phyloP scores from a whole-genome alignment of 129 eudicot species.

The Tanacetum coccineum region DNA sequence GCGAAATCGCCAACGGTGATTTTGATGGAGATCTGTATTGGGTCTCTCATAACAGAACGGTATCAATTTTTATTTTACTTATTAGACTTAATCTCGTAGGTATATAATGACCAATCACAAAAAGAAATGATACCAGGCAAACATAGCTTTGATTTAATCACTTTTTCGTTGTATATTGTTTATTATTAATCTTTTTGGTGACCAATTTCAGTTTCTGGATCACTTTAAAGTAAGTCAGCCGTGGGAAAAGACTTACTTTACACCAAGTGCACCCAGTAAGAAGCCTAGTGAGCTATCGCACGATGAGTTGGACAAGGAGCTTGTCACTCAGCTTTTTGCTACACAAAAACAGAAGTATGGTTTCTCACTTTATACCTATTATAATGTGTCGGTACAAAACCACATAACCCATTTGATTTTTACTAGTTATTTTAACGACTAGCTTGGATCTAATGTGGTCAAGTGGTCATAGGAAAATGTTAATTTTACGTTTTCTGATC shows the following conservation, averaged over 20 bases:
- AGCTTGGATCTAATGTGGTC: no score
- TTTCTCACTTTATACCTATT: constrained; percentile 1
- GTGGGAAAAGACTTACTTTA: constrained; percentile 43
- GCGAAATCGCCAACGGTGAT: constrained; percentile 83
- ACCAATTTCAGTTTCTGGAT: constrained; percentile 50
- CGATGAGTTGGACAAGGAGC: constrained; percentile 53
- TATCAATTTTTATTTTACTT: no score
- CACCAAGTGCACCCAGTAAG: constrained; percentile 28
- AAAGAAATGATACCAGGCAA: neutral
- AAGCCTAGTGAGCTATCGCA: constrained; percentile 45
- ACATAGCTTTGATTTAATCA: no score
- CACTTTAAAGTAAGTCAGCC: constrained; percentile 47
- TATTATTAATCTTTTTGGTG: neutral
- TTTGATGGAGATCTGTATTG: constrained; percentile 88
- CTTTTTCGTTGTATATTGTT: neutral
- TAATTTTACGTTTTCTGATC: no score
- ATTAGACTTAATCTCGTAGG: no score
- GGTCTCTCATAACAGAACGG: constrained; percentile 64
- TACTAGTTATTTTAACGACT: neutral
- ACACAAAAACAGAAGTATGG: no score
- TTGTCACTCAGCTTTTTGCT: constrained; percentile 38
- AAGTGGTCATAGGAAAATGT: no score
- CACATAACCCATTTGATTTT: neutral
- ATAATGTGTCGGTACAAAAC: neutral
- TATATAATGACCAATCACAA: neutral